Percentiles rank a stretch among this genome's conserved stretches.
Evolutionary conservation across 2,329 filamentous ascomycete species (phyloP).

Genomic region (Cryphonectria radicalis): DNA sequence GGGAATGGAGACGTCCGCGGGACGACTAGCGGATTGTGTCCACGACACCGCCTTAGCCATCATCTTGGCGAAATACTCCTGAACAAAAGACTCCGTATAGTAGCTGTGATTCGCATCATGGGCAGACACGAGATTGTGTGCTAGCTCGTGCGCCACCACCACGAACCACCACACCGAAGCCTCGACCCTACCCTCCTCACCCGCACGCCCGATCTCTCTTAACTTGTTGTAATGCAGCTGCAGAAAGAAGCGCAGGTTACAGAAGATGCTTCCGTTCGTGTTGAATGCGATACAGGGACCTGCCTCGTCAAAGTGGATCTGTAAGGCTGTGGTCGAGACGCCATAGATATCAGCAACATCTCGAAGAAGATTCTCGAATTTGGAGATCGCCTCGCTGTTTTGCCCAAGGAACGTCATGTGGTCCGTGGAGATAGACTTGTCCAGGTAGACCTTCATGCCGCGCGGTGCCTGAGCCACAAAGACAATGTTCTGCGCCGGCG

Average conservation of each 20-base stretch:
- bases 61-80: slow-evolving; percentile 76
- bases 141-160: slow-evolving; percentile 92
- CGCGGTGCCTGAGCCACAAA: slow-evolving; percentile 72
- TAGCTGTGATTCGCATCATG: slow-evolving; percentile 83
- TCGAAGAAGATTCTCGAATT: slow-evolving; percentile 70
- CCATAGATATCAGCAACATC: slow-evolving; percentile 76
- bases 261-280: slow-evolving; percentile 83
- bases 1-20: not conserved
- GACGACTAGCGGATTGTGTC: slow-evolving; percentile 29
- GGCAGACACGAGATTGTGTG: slow-evolving; percentile 83
- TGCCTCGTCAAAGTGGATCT: slow-evolving; percentile 83
- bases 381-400: slow-evolving; percentile 66
- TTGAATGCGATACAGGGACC: slow-evolving; percentile 94
- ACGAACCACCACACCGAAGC: slow-evolving; percentile 91
- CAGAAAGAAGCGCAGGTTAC: slow-evolving; percentile 86
- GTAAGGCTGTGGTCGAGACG: slow-evolving; percentile 69
- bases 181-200: slow-evolving; percentile 56
- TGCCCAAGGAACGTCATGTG: slow-evolving; percentile 61
- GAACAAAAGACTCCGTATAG: slow-evolving; percentile 81
- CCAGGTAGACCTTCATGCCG: slow-evolving; percentile 75
- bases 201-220: slow-evolving; percentile 27
- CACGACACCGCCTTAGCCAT: slow-evolving; percentile 56
- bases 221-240: slow-evolving; percentile 70
- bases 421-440: slow-evolving; percentile 55
- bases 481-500: slow-evolving; percentile 71